Evolutionary conservation across 352 stramenopile species (phyloP), one percentile per base, ranked within the genome.

Genomic region (Halophytophthora batemanensis): DNA sequence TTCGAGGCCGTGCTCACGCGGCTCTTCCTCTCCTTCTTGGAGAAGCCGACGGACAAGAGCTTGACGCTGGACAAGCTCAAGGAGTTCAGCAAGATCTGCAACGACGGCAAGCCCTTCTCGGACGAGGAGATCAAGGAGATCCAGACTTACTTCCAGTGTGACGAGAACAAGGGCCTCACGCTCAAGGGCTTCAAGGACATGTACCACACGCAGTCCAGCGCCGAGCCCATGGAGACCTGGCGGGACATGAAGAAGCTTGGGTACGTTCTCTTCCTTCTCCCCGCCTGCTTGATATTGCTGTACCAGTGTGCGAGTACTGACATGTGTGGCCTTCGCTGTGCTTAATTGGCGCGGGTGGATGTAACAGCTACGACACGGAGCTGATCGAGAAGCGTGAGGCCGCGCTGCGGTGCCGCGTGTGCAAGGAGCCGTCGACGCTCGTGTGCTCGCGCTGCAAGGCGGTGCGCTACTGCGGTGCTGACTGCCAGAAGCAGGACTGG

Each of bases 151-250:
- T 95, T 95, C 66, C 80, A 95, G 67, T 95, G 84, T 64, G 82
- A 95, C 56, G 84, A 95, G 67, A 94, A 94, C 71, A 91, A 92
- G 74, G 82, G 82, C 14, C 69, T 94, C 57, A 94, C 84, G 59
- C 76, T 92, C 45, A 90, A 90, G 71, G 84, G 84, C 37, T 95
- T 93, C 64, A 93, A 92, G 70, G 84, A 95, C 59, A 95, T 95
- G 82, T 95, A 95, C 78, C 84, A 93, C 69, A 95, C 84, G 61
- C 84, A 95, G 66, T 93, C 84, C 53, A 93, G 84, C 61, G 82
- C 82, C 31, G 84, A 95, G 68, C 80, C 82, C 14, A 82, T 89
- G 66, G 84, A 95, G 74, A 95, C 84, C 41, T 95, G 84, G 84
- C 82, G 82, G 58, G 84, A 95, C 66, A 82, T 95, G 77, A 86